phyloP scores from a whole-genome alignment of 78 protist species.

The Dictyostelium discoideum region DNA sequence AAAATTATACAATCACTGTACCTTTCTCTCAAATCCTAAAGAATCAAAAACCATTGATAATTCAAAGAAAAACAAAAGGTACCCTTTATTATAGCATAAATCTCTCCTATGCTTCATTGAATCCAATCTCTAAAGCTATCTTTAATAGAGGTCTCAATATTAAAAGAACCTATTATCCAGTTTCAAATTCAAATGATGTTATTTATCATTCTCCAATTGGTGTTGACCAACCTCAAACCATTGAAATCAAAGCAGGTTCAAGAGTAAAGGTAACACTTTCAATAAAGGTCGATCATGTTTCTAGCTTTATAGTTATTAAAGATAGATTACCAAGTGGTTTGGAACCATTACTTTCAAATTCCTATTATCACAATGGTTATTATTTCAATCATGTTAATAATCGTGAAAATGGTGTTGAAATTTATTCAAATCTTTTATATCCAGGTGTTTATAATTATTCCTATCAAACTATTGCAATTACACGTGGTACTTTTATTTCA shows the following conservation, averaged over 20 bases:
- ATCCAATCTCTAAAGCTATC: not conserved
- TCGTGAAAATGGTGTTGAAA: constrained; percentile 48
- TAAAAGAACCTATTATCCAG: constrained; percentile 5
- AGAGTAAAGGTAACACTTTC: constrained; percentile 14
- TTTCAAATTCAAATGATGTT: constrained; percentile 1
- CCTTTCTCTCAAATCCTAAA: constrained; percentile 31
- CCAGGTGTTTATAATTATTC: not conserved
- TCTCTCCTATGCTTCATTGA: constrained; percentile 16
- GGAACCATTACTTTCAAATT: not conserved
- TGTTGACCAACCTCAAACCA: not conserved
- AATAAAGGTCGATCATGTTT: not conserved
- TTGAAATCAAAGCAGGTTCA: constrained; percentile 36
- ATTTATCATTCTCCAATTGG: not conserved
- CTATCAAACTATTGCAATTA: not conserved
- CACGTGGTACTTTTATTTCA: constrained; percentile 31
- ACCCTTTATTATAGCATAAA: not conserved
- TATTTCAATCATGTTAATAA: constrained; percentile 24
- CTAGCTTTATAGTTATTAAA: constrained; percentile 16
- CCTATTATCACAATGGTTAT: not conserved
- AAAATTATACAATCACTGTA: not conserved
- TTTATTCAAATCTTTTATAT: constrained; percentile 22
- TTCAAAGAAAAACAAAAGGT: constrained; percentile 31
- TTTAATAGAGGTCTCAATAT: constrained; percentile 8
- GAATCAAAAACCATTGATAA: constrained; percentile 29
- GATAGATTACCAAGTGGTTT: constrained; percentile 60